phyloP scores from a whole-genome alignment of 192 early-diverging fungal species.

The Coemansia sp. region DNA sequence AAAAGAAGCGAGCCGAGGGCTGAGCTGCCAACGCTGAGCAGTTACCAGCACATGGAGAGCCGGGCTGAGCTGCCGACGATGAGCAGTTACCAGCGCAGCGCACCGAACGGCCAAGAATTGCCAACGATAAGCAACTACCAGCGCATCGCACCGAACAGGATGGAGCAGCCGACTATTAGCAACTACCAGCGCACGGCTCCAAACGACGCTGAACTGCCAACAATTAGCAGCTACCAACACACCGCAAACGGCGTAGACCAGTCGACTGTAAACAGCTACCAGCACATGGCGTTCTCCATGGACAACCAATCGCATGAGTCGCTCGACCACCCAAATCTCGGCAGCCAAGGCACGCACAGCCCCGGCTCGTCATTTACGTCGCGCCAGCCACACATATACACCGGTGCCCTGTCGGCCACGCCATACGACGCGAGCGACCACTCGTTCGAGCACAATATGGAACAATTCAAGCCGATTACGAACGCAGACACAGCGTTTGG shows the following conservation, averaged over 20 bases:
- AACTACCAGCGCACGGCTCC: no score
- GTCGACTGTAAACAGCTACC: conserved; percentile 55
- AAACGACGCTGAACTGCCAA: no score
- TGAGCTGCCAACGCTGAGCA: conserved; percentile 53
- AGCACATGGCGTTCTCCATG: conserved; percentile 12
- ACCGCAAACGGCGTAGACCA: neutral
- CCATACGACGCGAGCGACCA: conserved; percentile 1
- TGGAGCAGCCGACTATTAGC: no score
- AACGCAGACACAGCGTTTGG: conserved; percentile 37
- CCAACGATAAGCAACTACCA: no score
- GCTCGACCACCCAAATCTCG: conserved; percentile 50
- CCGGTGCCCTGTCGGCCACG: neutral
- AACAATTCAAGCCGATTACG: conserved; percentile 11
- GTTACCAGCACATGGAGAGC: conserved; percentile 1
- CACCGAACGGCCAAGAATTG: neutral
- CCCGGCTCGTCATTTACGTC: conserved; percentile 16
- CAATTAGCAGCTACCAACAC: no score
- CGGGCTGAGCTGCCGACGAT: conserved; percentile 30
- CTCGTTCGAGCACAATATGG: neutral
- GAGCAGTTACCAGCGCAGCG: conserved; percentile 37
- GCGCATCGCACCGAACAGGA: no score
- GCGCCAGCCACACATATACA: neutral
- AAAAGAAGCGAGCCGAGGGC: no score
- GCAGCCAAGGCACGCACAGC: conserved; percentile 35
- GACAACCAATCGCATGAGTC: conserved; percentile 28